Conservation (phyloP, 495 filamentous ascomycete species). For the Neurospora sp. region DNA sequence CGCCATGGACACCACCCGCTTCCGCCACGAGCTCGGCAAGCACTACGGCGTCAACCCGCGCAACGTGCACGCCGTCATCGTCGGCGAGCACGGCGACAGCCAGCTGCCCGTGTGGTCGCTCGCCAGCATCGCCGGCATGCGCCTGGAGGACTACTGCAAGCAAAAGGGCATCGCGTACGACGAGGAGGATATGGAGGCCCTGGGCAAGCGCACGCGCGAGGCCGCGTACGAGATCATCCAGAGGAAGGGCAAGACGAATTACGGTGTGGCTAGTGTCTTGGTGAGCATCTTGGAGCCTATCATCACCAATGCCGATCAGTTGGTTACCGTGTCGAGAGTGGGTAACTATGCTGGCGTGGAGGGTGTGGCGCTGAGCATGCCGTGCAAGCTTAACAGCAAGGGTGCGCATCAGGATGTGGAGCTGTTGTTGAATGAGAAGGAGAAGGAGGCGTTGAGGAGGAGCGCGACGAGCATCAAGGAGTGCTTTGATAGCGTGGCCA, state of each 20-base stretch:
- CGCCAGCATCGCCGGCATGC: constrained; percentile 21
- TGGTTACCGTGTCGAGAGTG: constrained; percentile 20
- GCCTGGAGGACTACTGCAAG: constrained; percentile 16
- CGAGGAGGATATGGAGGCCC: constrained; percentile 14
- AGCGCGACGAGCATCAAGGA: constrained; percentile 25
- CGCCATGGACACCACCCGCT: constrained; percentile 23
- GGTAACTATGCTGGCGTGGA: constrained; percentile 20
- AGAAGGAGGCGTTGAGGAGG: constrained; percentile 23
- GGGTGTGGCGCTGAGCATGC: constrained; percentile 22
- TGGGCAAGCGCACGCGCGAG: constrained; percentile 13
- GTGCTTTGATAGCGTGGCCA: background rate
- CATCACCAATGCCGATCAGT: constrained; percentile 18
- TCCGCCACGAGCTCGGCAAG: constrained; percentile 22
- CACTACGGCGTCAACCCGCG: constrained; percentile 21
- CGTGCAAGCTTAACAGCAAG: constrained; percentile 20
- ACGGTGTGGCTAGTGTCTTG: constrained; percentile 41
- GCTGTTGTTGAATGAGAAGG: constrained; percentile 13
- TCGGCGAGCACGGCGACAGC: constrained; percentile 24
- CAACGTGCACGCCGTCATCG: constrained; percentile 22
- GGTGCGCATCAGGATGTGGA: constrained; percentile 20
- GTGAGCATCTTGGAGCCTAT: constrained; percentile 21
- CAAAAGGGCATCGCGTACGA: constrained; percentile 14
- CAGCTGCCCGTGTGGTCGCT: constrained; percentile 25
- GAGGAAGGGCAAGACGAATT: constrained; percentile 51
- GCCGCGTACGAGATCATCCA: constrained; percentile 48